A percentile compares a stretch with the other conserved stretches of the same genome.
phyloP scores from a whole-genome alignment of 2,329 filamentous ascomycete species.

The Aspergillus udagawae region DNA sequence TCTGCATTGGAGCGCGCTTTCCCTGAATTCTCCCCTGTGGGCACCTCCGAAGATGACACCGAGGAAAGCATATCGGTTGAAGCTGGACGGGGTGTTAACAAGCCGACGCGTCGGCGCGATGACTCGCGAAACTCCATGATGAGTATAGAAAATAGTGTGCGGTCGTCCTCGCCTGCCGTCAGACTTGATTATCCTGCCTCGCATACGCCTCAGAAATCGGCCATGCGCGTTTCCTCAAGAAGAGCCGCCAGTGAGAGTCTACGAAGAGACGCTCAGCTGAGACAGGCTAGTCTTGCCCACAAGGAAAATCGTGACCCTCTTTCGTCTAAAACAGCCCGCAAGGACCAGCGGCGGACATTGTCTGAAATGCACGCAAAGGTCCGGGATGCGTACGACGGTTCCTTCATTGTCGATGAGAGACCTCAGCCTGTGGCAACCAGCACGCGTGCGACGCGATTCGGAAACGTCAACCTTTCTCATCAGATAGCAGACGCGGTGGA shows the following conservation, averaged over 20 bases:
- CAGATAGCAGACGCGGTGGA: conserved; percentile 38
- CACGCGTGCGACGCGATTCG: conserved; percentile 55
- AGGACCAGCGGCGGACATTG: conserved; percentile 45
- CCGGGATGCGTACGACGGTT: conserved; percentile 50
- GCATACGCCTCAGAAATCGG: conserved; percentile 34
- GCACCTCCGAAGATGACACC: conserved; percentile 39
- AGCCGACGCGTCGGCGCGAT: conserved; percentile 34
- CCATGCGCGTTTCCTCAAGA: conserved; percentile 24
- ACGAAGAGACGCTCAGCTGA: conserved; percentile 39
- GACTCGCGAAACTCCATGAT: conserved; percentile 51
- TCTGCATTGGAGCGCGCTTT: conserved; percentile 46
- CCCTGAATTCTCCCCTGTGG: conserved; percentile 45
- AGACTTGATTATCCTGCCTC: conserved; percentile 34
- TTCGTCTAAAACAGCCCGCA: conserved; percentile 32
- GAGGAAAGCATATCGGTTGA: conserved; percentile 54
- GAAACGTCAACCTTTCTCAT: conserved; percentile 41
- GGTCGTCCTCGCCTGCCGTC: conserved; percentile 39
- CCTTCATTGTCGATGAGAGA: conserved; percentile 48
- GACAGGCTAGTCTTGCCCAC: conserved; percentile 37
- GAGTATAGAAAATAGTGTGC: conserved; percentile 44
- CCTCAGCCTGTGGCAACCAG: conserved; percentile 41
- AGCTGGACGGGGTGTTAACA: conserved; percentile 50
- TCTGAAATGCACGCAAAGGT: conserved; percentile 55
- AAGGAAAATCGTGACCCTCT: conserved; percentile 40
- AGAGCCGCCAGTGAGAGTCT: conserved; percentile 34